Percentiles rank a stretch among this genome's conserved stretches.
Evolutionary conservation across 1,284 basidiomycete genomes (phyloP).

Genomic region (Athelia sp.): DNA sequence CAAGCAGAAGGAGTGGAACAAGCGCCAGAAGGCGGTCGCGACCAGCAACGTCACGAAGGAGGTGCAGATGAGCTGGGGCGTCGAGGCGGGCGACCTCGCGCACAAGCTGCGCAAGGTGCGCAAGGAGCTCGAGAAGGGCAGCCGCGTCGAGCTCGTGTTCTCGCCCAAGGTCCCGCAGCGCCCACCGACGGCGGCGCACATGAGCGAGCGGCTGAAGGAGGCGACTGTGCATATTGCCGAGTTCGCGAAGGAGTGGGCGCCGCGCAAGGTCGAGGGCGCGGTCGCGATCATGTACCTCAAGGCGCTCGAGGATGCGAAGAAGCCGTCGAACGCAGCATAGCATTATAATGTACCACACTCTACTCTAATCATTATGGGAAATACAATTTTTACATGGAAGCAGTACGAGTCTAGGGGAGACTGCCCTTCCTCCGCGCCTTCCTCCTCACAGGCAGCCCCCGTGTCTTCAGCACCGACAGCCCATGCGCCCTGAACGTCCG

Average conservation of each 20-base stretch:
- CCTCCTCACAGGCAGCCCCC: conserved; percentile 33
- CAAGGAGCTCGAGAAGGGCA: conserved; percentile 55
- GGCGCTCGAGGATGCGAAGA: conserved; percentile 20
- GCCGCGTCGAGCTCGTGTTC: conserved; percentile 55
- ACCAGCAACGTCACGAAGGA: conserved; percentile 52
- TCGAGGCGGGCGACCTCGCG: conserved; percentile 51
- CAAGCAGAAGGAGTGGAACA: conserved; percentile 29
- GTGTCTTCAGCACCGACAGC: conserved; percentile 30
- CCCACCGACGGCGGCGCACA: conserved; percentile 26
- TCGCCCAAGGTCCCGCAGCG: conserved; percentile 39
- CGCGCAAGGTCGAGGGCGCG: conserved; percentile 30
- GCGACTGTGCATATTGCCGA: conserved; percentile 36
- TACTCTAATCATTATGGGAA: not conserved
- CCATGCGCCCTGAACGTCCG: conserved; percentile 18
- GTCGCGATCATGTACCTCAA: conserved; percentile 41
- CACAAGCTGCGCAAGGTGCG: conserved; percentile 65
- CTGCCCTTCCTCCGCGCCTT: conserved; percentile 9
- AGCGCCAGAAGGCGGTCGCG: conserved; percentile 26
- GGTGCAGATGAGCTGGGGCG: conserved; percentile 70
- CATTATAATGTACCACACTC: conserved; percentile 4
- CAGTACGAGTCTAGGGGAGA: conserved; percentile 4
- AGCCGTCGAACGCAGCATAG: conserved; percentile 5
- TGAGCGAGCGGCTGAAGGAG: conserved; percentile 36
- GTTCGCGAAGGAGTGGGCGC: conserved; percentile 48
- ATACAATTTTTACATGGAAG: not conserved